Evolutionary conservation across 2,329 filamentous ascomycete genomes (phyloP).

Genomic region (Biscogniauxia marginata): DNA sequence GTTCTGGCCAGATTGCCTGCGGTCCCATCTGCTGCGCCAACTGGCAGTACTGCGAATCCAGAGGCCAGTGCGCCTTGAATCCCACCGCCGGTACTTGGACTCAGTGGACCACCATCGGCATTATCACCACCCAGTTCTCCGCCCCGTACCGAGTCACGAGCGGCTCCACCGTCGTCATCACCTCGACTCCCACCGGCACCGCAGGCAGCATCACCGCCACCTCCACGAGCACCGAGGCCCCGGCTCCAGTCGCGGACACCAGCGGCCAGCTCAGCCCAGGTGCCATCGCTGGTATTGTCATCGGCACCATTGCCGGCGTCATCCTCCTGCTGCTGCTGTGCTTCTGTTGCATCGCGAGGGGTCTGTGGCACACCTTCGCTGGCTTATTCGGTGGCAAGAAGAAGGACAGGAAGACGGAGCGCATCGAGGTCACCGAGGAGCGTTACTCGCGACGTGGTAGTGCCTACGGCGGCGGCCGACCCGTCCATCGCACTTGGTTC

Average conservation of each 20-base stretch:
- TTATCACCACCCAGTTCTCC: conserved; percentile 55
- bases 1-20: conserved; percentile 59
- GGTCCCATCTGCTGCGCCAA: conserved; percentile 68
- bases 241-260: conserved; percentile 41
- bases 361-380: conserved; percentile 58
- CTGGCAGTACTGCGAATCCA: conserved; percentile 64
- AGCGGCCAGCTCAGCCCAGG: conserved; percentile 59
- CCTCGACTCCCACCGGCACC: conserved; percentile 52
- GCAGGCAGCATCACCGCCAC: conserved; percentile 39
- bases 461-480: conserved; percentile 42
- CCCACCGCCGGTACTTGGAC: conserved; percentile 44
- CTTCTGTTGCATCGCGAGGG: conserved; percentile 69
- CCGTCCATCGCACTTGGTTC: conserved; percentile 57
- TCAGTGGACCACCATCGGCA: conserved; percentile 45
- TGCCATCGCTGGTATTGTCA: conserved; percentile 78
- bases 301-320: conserved; percentile 68
- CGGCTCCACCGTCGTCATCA: conserved; percentile 45
- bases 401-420: conserved; percentile 47
- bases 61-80: conserved; percentile 58
- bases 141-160: conserved; percentile 53
- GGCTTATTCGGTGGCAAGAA: conserved; percentile 57
- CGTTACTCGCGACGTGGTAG: conserved; percentile 53
- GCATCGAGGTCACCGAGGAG: conserved; percentile 63
- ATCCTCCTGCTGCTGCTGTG: conserved; percentile 67
- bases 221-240: conserved; percentile 39